Conservation (phyloP, 148 eudicot species). For the Spergularia bocconei region DNA sequence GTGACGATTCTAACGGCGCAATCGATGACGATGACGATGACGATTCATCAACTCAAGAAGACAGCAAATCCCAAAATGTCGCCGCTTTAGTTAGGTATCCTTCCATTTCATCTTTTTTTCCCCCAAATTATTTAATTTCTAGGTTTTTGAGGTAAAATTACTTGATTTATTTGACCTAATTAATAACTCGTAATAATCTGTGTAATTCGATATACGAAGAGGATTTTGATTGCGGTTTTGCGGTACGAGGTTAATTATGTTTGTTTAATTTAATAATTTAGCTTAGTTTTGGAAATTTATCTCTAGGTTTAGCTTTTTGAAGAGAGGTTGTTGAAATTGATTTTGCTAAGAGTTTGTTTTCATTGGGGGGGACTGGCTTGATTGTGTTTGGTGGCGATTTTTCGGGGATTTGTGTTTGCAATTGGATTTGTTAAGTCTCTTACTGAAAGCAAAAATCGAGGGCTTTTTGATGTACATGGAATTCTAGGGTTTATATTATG, state of each 20-base stretch:
- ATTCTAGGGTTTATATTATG: not conserved
- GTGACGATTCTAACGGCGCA: not conserved
- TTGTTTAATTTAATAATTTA: not conserved
- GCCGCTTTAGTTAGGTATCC: slow-evolving; percentile 14
- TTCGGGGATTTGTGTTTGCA: not conserved
- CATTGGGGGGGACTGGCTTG: no score
- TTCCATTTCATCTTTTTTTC: not conserved
- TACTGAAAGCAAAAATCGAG: not conserved
- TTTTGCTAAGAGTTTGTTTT: not conserved
- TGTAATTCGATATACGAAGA: not conserved
- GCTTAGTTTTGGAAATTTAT: no score
- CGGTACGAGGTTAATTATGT: not conserved
- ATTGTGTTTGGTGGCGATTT: not conserved
- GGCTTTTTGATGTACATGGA: not conserved
- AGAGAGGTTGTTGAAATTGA: not conserved
- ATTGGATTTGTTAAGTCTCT: not conserved
- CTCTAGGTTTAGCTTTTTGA: no score
- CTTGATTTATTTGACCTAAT: not conserved
- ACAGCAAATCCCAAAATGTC: slow-evolving; percentile 10
- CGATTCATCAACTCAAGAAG: slow-evolving; percentile 8
- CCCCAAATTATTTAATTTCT: not conserved
- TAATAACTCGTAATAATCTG: not conserved
- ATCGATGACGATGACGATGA: slow-evolving; percentile 7
- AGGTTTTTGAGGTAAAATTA: slow-evolving; percentile 5
- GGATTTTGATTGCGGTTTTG: not conserved